Conservation (phyloP, 345 rosid species). For the Dimocarpus longan region DNA sequence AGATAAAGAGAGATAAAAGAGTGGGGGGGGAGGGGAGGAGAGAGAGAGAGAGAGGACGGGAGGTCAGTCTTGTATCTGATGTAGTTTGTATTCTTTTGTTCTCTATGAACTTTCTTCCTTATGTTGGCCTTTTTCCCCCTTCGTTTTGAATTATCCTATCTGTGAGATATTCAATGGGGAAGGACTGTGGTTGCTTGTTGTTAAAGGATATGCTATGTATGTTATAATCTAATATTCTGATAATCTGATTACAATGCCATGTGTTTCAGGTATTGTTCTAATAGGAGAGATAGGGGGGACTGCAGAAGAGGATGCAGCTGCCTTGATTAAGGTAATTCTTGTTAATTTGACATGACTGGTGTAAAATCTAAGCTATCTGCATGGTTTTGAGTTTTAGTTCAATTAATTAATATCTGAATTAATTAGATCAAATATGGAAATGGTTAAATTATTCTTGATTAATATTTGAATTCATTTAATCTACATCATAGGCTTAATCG, state of each 20-base stretch:
- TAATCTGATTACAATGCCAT: not conserved
- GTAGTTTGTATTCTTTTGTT: not conserved
- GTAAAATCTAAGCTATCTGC: not conserved
- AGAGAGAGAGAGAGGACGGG: too few species aligned
- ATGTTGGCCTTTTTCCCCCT: not conserved
- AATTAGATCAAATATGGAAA: not conserved
- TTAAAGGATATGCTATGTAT: not conserved
- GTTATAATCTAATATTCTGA: not conserved
- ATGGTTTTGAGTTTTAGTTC: not conserved
- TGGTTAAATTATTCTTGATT: not conserved
- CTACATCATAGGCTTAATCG: not conserved
- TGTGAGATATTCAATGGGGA: not conserved
- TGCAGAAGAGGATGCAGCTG: conserved; percentile 98
- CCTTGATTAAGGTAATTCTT: conserved; percentile 65
- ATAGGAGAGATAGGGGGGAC: conserved; percentile 99
- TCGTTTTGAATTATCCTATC: not conserved
- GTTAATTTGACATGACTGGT: not conserved
- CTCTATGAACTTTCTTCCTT: not conserved
- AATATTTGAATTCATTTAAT: not conserved
- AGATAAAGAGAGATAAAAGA: too few species aligned
- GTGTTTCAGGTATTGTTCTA: conserved; percentile 69
- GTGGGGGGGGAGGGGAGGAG: too few species aligned
- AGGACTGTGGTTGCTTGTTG: not conserved
- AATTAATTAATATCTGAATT: not conserved
- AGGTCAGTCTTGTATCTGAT: too few species aligned